Conservation (phyloP, 2,329 filamentous ascomycete species). For the Trichoderma polysporum region DNA sequence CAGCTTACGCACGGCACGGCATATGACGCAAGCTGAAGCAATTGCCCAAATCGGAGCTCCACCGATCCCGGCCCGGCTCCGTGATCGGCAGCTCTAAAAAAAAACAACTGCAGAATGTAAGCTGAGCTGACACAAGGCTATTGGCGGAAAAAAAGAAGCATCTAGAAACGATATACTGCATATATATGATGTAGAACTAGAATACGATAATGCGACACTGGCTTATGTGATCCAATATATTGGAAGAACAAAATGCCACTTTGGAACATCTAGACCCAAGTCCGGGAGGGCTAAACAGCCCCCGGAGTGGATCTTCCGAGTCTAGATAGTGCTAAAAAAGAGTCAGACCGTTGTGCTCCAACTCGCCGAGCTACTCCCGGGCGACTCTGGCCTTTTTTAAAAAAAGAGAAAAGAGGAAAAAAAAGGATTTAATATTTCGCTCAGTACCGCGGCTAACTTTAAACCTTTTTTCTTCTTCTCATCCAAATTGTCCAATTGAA, state of each 20-base stretch:
- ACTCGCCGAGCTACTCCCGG: conserved; percentile 14
- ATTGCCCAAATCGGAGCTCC: neutral
- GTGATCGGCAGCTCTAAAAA: neutral
- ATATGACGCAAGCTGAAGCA: neutral
- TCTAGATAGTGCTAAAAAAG: neutral
- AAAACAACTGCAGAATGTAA: too few species aligned
- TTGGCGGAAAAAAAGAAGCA: neutral
- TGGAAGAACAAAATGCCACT: neutral
- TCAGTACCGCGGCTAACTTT: neutral
- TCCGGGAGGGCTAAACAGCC: conserved; percentile 6
- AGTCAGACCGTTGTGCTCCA: neutral
- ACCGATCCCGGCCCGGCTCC: neutral
- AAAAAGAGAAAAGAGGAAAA: neutral
- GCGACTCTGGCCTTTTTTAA: neutral
- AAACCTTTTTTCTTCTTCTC: neutral
- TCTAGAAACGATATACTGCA: neutral
- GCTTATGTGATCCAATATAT: neutral
- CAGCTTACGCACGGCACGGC: neutral
- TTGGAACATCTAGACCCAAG: neutral
- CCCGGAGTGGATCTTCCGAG: neutral
- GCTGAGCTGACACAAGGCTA: neutral
- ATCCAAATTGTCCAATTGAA: neutral
- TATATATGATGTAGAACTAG: too few species aligned
- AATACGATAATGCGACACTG: neutral
- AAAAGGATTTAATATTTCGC: neutral